A percentile compares a stretch with the other conserved stretches of the same genome.
Evolutionary conservation across 495 filamentous ascomycete species (phyloP).

Genomic region (Astrocystis sublimbata): DNA sequence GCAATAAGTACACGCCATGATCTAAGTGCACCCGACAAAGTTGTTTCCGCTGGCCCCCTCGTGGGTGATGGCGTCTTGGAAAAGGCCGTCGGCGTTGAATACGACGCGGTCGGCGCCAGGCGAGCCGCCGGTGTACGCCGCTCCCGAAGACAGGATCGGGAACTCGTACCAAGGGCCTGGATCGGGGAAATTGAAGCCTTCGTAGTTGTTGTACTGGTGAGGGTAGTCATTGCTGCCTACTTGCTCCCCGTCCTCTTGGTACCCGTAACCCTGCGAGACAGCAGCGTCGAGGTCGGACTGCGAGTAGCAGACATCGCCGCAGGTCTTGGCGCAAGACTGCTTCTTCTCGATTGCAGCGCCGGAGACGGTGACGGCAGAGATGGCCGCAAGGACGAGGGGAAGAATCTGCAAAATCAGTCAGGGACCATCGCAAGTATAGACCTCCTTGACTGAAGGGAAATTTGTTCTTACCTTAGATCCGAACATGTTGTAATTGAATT

Average conservation of each 20-base stretch:
- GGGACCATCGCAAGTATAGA: neutral
- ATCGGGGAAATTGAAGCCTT: slow-evolving; percentile 66
- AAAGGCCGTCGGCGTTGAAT: slow-evolving; percentile 55
- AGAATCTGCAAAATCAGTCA: slow-evolving; percentile 27
- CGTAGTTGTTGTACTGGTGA: slow-evolving; percentile 72
- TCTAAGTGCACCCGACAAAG: slow-evolving; percentile 58
- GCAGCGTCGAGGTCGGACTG: slow-evolving; percentile 50
- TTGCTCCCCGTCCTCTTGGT: slow-evolving; percentile 47
- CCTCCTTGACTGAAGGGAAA: neutral
- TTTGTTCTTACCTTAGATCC: slow-evolving; percentile 26
- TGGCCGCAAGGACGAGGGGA: slow-evolving; percentile 30
- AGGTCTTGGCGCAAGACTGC: slow-evolving; percentile 39
- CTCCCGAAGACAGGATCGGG: slow-evolving; percentile 58
- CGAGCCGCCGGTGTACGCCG: slow-evolving; percentile 61
- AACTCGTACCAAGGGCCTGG: slow-evolving; percentile 66
- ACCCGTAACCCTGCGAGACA: slow-evolving; percentile 49
- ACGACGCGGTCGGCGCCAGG: slow-evolving; percentile 74
- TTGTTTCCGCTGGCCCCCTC: slow-evolving; percentile 65
- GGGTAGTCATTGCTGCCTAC: slow-evolving; percentile 58
- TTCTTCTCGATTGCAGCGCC: slow-evolving; percentile 33
- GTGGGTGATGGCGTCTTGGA: slow-evolving; percentile 66
- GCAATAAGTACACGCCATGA: neutral
- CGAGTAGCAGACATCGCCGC: slow-evolving; percentile 41
- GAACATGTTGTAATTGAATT: slow-evolving; percentile 25
- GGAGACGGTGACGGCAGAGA: slow-evolving; percentile 32